Evolutionary conservation across 208 protist genomes (phyloP).

Genomic region (Trypanosoma grayi): DNA sequence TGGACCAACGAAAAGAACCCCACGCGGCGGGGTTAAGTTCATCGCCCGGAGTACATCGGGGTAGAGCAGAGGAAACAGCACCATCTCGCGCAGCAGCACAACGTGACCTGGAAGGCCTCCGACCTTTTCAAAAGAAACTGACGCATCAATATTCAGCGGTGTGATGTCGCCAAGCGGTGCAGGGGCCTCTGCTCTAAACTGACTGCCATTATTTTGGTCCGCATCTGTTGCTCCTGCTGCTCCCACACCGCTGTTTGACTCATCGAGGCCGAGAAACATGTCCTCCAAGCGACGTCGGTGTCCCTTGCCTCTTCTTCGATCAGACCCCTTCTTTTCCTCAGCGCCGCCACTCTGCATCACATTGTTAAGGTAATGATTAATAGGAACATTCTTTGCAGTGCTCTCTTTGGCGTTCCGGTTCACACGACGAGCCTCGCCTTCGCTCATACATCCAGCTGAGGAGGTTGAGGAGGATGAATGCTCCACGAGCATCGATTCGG

Average conservation of each 20-base stretch:
- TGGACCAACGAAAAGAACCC: slow-evolving; percentile 98
- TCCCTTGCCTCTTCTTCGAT: neutral
- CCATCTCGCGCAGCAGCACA: slow-evolving; percentile 75
- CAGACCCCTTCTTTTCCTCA: slow-evolving; percentile 18
- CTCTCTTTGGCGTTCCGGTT: slow-evolving; percentile 53
- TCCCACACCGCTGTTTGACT: neutral
- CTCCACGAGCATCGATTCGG: slow-evolving; percentile 17
- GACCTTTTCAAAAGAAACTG: slow-evolving; percentile 74
- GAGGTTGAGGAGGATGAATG: slow-evolving; percentile 27
- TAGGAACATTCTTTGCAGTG: slow-evolving; percentile 44
- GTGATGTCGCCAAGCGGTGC: slow-evolving; percentile 60
- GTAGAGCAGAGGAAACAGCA: slow-evolving; percentile 81
- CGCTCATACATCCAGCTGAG: slow-evolving; percentile 26
- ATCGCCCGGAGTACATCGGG: slow-evolving; percentile 56
- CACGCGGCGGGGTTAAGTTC: slow-evolving; percentile 89
- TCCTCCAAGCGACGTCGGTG: slow-evolving; percentile 34
- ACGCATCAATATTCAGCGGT: slow-evolving; percentile 55
- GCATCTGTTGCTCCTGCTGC: neutral
- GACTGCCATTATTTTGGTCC: neutral
- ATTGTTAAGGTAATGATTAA: slow-evolving; percentile 73
- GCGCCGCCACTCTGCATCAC: slow-evolving; percentile 15
- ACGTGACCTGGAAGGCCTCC: slow-evolving; percentile 76
- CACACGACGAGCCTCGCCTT: slow-evolving; percentile 30
- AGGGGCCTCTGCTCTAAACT: slow-evolving; percentile 5
- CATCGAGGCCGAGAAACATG: slow-evolving; percentile 22